phyloP scores from a whole-genome alignment of 2,329 filamentous ascomycete genomes.

The Pseudonectria buxi region DNA sequence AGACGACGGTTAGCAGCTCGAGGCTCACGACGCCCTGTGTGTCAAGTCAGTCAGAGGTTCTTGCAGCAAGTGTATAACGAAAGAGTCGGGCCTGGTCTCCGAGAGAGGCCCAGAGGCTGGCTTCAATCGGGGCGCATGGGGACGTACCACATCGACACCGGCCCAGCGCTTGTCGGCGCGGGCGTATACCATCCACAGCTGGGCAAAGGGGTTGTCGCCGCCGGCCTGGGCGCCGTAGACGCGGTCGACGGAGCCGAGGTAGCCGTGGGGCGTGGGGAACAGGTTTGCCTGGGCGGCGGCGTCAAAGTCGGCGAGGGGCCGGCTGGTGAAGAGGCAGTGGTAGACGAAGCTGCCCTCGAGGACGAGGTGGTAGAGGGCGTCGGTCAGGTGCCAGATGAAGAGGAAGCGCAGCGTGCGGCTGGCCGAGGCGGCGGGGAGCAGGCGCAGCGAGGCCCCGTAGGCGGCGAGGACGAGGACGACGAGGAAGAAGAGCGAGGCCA shows the following conservation, averaged over 20 bases:
- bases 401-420: conserved; percentile 60
- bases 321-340: conserved; percentile 76
- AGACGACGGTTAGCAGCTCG: conserved; percentile 58
- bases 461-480: conserved; percentile 44
- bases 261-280: conserved; percentile 47
- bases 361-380: conserved; percentile 83
- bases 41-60: too few species aligned
- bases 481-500: conserved; percentile 51
- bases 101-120: too few species aligned
- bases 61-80: neutral
- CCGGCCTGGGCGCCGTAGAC: conserved; percentile 53
- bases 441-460: conserved; percentile 39
- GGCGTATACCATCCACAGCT: conserved; percentile 64
- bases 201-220: conserved; percentile 47
- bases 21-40: conserved; percentile 52
- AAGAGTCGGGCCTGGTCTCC: too few species aligned
- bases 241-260: conserved; percentile 38
- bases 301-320: conserved; percentile 26
- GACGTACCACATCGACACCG: conserved; percentile 50
- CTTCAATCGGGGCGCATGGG: too few species aligned
- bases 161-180: conserved; percentile 58
- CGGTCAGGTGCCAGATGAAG: conserved; percentile 93
- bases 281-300: conserved; percentile 24
- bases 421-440: conserved; percentile 41
- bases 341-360: conserved; percentile 90